Evolutionary conservation across 2,329 filamentous ascomycete species (phyloP).

Genomic region (Periconia macrospinosa): DNA sequence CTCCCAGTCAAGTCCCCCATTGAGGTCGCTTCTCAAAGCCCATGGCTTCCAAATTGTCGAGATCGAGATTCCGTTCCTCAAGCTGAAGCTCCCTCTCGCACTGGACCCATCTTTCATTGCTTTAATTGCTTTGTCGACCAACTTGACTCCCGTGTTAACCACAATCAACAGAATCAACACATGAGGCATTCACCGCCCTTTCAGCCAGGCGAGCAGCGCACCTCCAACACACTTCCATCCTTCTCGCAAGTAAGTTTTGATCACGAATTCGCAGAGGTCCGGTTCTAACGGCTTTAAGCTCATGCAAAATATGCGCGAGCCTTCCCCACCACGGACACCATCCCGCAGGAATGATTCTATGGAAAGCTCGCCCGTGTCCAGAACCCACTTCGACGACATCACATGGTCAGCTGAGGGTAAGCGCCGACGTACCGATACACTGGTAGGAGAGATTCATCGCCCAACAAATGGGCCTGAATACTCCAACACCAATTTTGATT

Average conservation of each 20-base stretch:
- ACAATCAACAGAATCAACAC: conserved; percentile 25
- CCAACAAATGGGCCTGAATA: conserved; percentile 17
- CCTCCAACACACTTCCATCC: conserved; percentile 29
- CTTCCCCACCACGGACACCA: conserved; percentile 38
- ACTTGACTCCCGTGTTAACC: no score
- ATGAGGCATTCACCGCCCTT: conserved; percentile 37
- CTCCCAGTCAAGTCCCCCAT: no score
- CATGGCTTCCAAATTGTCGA: no score
- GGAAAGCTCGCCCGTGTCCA: conserved; percentile 29
- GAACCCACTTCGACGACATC: conserved; percentile 32
- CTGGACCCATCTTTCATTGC: no score
- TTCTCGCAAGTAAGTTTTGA: conserved; percentile 31
- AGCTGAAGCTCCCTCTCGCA: no score
- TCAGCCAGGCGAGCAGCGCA: conserved; percentile 33
- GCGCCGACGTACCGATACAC: conserved; percentile 31
- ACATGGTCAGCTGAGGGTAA: conserved; percentile 26
- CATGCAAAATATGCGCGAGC: conserved; percentile 28
- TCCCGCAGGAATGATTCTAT: conserved; percentile 27
- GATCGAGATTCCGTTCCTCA: no score
- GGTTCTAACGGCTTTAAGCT: conserved; percentile 22
- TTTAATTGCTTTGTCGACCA: no score
- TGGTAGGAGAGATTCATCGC: conserved; percentile 20
- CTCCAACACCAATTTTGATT: conserved; percentile 10
- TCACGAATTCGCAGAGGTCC: no score
- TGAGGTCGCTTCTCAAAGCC: no score